Conservation (phyloP, 768 basidiomycete genomes). For the Phylloporus arenicola region DNA sequence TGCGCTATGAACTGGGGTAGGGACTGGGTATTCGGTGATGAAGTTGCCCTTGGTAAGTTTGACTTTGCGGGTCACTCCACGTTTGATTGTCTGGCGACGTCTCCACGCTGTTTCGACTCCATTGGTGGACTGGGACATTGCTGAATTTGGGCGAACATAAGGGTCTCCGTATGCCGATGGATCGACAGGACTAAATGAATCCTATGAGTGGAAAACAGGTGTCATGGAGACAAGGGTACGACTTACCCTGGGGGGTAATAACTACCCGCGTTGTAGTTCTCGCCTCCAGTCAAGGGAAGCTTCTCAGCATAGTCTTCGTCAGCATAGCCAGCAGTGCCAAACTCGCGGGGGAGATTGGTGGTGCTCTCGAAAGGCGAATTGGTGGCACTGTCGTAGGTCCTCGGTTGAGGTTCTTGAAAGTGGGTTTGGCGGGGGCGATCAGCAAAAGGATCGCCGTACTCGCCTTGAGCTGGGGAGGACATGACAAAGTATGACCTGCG, state of each 20-base stretch:
- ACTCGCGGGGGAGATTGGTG: conserved; percentile 49
- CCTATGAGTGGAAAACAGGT: conserved; percentile 2
- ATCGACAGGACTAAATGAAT: conserved; percentile 40
- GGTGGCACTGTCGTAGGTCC: conserved; percentile 36
- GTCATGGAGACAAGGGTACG: not conserved
- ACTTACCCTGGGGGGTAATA: conserved; percentile 75
- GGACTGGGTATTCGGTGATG: conserved; percentile 85
- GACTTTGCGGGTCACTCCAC: conserved; percentile 90
- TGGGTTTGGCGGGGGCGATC: conserved; percentile 60
- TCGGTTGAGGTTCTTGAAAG: conserved; percentile 51
- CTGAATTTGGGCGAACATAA: conserved; percentile 49
- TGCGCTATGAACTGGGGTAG: conserved; percentile 75
- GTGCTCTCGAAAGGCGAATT: conserved; percentile 55
- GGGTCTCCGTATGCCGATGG: conserved; percentile 65
- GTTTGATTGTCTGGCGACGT: conserved; percentile 86
- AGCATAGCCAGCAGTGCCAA: conserved; percentile 40
- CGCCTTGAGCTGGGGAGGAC: conserved; percentile 28
- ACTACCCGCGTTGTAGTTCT: conserved; percentile 47
- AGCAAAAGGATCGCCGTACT: conserved; percentile 64
- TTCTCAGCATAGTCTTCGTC: conserved; percentile 77
- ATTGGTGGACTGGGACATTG: conserved; percentile 48
- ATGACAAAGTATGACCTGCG: conserved; percentile 14
- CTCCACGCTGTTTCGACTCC: conserved; percentile 59
- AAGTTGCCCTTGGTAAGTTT: conserved; percentile 92
- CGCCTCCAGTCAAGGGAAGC: conserved; percentile 60